Evolutionary conservation across 75 land plant genomes (phyloP).

Genomic region (Chamaecyparis obtusa): DNA sequence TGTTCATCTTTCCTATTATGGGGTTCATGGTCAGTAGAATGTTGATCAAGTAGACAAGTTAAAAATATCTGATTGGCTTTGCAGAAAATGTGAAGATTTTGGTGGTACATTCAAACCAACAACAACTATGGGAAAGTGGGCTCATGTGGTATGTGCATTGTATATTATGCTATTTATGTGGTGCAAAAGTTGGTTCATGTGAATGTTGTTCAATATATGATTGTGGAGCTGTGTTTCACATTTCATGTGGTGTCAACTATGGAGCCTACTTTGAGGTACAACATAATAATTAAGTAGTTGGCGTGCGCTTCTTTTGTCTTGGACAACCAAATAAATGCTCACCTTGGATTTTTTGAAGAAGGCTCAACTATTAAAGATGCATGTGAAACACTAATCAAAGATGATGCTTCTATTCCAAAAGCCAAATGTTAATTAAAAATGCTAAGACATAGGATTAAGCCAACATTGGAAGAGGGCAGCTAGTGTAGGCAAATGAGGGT

Average conservation of each 20-base stretch:
- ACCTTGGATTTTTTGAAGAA: too few species aligned
- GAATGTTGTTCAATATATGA: constrained; percentile 24
- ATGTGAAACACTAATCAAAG: too few species aligned
- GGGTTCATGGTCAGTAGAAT: constrained; percentile 17
- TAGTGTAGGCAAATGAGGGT: too few species aligned
- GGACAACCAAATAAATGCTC: too few species aligned
- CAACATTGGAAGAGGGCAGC: too few species aligned
- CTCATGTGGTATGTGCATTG: constrained; percentile 38
- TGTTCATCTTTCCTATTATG: constrained; percentile 45
- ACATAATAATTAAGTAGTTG: too few species aligned
- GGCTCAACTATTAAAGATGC: too few species aligned
- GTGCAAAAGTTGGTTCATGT: constrained; percentile 26
- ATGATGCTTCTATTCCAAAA: too few species aligned
- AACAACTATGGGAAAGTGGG: constrained; percentile 29
- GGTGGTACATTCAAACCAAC: constrained; percentile 40
- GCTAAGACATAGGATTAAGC: too few species aligned
- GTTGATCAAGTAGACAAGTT: constrained; percentile 4
- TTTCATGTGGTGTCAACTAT: constrained; percentile 35
- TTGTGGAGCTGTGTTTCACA: constrained; percentile 32
- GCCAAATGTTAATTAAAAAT: too few species aligned
- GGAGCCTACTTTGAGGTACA: constrained; percentile 44
- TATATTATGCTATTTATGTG: constrained; percentile 37
- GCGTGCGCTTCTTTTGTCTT: too few species aligned
- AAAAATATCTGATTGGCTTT: constrained; percentile 18
- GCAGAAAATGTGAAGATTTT: constrained; percentile 37